Percentiles rank a stretch among this genome's conserved stretches.
Conservation (phyloP, 177 flowering plant species). For the Tripterygium wilfordii region DNA sequence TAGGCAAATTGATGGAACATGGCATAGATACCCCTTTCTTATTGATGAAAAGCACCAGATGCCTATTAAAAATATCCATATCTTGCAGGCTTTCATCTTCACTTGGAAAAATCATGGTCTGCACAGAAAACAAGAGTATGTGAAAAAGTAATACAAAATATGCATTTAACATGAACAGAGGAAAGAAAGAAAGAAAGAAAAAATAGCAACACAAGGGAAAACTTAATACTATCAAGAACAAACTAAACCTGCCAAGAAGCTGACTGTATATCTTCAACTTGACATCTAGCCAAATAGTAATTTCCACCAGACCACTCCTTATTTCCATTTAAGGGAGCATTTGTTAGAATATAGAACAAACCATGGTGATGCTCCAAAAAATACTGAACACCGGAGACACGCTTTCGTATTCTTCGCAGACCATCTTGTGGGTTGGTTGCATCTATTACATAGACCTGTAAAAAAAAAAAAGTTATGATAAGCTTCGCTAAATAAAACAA, state of each 20-base stretch:
- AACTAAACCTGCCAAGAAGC: slow-evolving; percentile 65
- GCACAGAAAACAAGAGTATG: slow-evolving; percentile 2
- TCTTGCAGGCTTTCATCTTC: slow-evolving; percentile 56
- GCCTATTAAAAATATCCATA: slow-evolving; percentile 76
- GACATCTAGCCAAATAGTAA: slow-evolving; percentile 61
- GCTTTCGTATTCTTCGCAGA: slow-evolving; percentile 47
- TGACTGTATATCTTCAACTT: slow-evolving; percentile 36
- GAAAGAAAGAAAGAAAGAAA: background rate
- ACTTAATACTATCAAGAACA: background rate
- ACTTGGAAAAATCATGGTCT: slow-evolving; percentile 64
- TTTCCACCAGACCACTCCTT: slow-evolving; percentile 22
- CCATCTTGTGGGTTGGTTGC: slow-evolving; percentile 42
- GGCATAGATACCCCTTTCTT: slow-evolving; percentile 44
- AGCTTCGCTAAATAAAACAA: background rate
- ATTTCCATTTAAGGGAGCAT: slow-evolving; percentile 42
- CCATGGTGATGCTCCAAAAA: slow-evolving; percentile 89
- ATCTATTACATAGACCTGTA: slow-evolving; percentile 77
- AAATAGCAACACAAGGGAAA: background rate
- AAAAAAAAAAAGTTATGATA: slow-evolving; percentile 3
- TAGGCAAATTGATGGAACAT: slow-evolving; percentile 73
- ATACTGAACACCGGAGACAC: slow-evolving; percentile 59
- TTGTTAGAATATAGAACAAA: slow-evolving; percentile 78
- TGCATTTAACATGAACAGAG: no score
- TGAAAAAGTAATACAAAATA: background rate
- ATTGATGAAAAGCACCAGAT: slow-evolving; percentile 71